These are phyloP conservation scores for Cryphonectria carpinicola DNA, from an alignment of 2,329 filamentous ascomycete genomes.

Conservation along the genomic window DNA sequence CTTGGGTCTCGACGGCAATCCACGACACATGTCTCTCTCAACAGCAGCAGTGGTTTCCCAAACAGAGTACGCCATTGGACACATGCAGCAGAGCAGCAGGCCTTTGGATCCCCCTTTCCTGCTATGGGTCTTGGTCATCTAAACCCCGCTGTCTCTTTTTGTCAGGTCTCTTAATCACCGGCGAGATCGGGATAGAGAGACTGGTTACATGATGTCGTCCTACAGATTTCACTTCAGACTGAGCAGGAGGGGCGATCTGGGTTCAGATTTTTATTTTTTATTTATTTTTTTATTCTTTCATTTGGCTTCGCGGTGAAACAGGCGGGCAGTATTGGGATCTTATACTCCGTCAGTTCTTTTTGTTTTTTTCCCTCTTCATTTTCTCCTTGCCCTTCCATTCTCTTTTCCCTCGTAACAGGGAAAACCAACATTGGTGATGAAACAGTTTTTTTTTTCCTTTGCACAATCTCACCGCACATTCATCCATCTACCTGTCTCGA, in stretches of 20 bases:
- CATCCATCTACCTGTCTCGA: not conserved
- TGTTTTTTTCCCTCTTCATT: not conserved
- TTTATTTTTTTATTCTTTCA: no score
- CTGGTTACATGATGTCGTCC: not conserved
- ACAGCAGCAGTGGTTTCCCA: not conserved
- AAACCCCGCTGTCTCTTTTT: not conserved
- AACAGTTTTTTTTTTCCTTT: not conserved
- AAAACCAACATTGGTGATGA: not conserved
- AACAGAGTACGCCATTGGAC: not conserved
- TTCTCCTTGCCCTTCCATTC: not conserved
- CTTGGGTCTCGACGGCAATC: not conserved
- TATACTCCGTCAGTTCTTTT: not conserved
- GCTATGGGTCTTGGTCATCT: not conserved
- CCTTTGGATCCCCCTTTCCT: not conserved
- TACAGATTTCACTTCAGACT: not conserved
- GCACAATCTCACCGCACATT: constrained; percentile 10
- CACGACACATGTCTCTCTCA: not conserved
- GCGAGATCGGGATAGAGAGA: not conserved
- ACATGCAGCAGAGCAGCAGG: not conserved
- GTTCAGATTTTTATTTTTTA: no score
- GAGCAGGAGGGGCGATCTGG: not conserved
- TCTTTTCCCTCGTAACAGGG: not conserved
- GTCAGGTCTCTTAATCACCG: not conserved
- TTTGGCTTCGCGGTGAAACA: not conserved
- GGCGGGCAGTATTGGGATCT: not conserved